Conservation (phyloP, 257 asterid species). For the Forsythia suspensa region DNA sequence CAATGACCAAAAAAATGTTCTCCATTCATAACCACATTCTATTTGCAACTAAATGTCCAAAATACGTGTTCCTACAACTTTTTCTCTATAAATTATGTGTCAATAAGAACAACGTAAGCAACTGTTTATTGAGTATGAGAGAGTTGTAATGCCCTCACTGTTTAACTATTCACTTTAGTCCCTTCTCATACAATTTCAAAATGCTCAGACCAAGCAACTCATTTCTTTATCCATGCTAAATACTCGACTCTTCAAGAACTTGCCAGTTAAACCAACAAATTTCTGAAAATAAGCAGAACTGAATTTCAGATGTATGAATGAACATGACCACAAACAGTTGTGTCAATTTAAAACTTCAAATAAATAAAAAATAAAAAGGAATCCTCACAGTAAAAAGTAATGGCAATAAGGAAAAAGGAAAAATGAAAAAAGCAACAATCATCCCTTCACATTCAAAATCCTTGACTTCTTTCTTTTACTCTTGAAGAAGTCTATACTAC, state of each 20-base stretch:
- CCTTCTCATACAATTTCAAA: not conserved
- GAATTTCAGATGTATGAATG: not conserved
- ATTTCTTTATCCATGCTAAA: constrained; percentile 1
- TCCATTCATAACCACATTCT: not conserved
- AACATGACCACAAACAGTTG: not conserved
- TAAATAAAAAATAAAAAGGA: not conserved
- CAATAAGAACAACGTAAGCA: not conserved
- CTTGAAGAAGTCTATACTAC: not conserved
- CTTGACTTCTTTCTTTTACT: not conserved
- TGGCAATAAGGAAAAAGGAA: not conserved
- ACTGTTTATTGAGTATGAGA: not conserved
- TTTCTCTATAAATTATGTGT: not conserved
- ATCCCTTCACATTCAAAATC: not conserved
- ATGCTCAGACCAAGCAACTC: not conserved
- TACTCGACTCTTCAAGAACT: constrained; percentile 4
- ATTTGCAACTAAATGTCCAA: not conserved
- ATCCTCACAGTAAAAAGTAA: constrained; percentile 1
- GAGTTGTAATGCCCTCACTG: not conserved
- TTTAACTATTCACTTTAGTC: not conserved
- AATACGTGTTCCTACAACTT: not conserved
- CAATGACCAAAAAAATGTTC: not conserved
- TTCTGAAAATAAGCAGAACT: constrained; percentile 2
- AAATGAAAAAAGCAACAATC: not conserved
- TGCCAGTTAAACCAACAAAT: constrained; percentile 1
- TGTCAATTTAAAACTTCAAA: not conserved